A percentile compares a stretch with the other conserved stretches of the same genome.
These are phyloP conservation scores for Rhododendron simsii DNA, from an alignment of 148 eudicot species.

Conservation along the genomic window DNA sequence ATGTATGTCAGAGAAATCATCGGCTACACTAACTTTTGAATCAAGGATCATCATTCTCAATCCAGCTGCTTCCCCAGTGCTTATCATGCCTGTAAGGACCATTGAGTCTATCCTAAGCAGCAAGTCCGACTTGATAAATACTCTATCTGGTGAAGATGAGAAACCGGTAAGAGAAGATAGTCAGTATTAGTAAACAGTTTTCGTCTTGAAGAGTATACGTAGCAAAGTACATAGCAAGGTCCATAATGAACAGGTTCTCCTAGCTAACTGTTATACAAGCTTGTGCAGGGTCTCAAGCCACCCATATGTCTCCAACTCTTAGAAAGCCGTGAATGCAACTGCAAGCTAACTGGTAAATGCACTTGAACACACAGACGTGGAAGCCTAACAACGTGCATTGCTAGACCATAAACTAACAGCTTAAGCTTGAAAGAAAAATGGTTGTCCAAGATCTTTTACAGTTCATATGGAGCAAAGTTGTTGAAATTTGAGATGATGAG, in stretches of 20 bases:
- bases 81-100: conserved; percentile 56
- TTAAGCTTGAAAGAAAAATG: not conserved
- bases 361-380: not conserved
- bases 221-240: not conserved
- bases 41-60: conserved; percentile 43
- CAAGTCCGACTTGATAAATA: conserved; percentile 38
- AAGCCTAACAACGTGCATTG: not conserved
- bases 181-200: not conserved
- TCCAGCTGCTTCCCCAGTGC: conserved; percentile 44
- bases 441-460: not conserved
- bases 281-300: not conserved
- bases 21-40: conserved; percentile 32
- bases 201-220: not conserved
- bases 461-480: not conserved
- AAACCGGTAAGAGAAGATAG: conserved; percentile 1
- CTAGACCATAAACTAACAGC: not conserved
- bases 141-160: conserved; percentile 29
- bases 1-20: conserved; percentile 34
- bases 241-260: not conserved
- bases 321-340: not conserved
- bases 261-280: not conserved
- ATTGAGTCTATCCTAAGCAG: conserved; percentile 63
- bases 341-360: not conserved
- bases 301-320: not conserved
- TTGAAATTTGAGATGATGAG: not conserved